These are phyloP conservation scores for Aaosphaeria arxii DNA, from an alignment of 2,329 filamentous ascomycete genomes.

Conservation along the genomic window DNA sequence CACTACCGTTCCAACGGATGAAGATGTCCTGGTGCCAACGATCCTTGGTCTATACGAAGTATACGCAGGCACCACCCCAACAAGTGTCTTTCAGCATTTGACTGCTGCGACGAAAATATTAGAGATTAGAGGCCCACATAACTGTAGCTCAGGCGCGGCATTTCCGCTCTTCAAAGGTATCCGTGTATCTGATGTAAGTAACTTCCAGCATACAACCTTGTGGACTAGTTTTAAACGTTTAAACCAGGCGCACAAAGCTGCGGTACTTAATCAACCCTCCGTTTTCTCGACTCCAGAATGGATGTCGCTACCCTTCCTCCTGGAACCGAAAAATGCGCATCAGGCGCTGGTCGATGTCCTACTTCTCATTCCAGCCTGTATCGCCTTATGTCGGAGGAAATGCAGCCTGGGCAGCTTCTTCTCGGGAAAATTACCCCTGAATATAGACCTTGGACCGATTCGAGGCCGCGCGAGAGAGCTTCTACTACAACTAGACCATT, in stretches of 20 bases:
- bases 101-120: constrained; percentile 26
- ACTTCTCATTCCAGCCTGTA: constrained; percentile 23
- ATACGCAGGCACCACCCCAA: constrained; percentile 24
- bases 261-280: constrained; percentile 26
- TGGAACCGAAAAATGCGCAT: constrained; percentile 19
- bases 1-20: constrained; percentile 20
- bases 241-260: constrained; percentile 17
- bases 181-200: constrained; percentile 25
- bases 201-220: neutral
- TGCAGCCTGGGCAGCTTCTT: constrained; percentile 21
- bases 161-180: constrained; percentile 28
- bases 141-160: constrained; percentile 19
- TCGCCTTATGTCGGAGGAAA: constrained; percentile 8
- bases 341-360: constrained; percentile 24
- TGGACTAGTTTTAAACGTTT: neutral
- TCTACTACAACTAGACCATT: constrained; percentile 13
- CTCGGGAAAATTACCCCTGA: constrained; percentile 8
- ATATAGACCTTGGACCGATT: constrained; percentile 10
- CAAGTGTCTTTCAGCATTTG: constrained; percentile 28
- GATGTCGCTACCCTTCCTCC: constrained; percentile 27
- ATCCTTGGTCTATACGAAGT: constrained; percentile 29
- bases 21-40: constrained; percentile 28
- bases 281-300: constrained; percentile 22
- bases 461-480: constrained; percentile 13
- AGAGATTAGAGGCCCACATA: constrained; percentile 25